Conservation (phyloP, 768 basidiomycete species). For the Tylopilus subfusipes region DNA sequence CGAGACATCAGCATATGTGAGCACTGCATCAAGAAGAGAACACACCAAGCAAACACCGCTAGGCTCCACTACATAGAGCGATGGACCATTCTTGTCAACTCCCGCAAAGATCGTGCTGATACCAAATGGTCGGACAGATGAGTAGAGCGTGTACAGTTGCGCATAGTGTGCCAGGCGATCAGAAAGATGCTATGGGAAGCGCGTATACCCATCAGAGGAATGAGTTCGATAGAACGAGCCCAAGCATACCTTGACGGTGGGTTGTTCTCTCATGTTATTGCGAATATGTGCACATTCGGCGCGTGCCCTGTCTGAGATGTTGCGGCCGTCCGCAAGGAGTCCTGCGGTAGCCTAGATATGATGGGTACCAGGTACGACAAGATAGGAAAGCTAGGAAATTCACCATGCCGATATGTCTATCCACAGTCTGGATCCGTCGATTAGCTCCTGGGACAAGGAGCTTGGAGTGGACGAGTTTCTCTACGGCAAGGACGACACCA, state of each 20-base stretch:
- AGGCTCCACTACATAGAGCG: constrained; percentile 88
- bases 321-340: constrained; percentile 88
- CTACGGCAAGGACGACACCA: constrained; percentile 93
- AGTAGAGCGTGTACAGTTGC: constrained; percentile 96
- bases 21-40: constrained; percentile 9
- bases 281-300: constrained; percentile 78
- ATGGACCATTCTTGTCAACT: constrained; percentile 84
- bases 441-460: constrained; percentile 91
- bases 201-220: not conserved
- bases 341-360: constrained; percentile 80
- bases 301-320: constrained; percentile 77
- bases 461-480: constrained; percentile 95
- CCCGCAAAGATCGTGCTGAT: constrained; percentile 89
- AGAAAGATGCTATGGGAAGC: constrained; percentile 45
- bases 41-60: constrained; percentile 87
- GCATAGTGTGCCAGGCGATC: constrained; percentile 86
- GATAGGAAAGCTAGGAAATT: constrained; percentile 12
- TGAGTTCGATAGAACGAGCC: not conserved
- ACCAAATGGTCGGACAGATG: constrained; percentile 96
- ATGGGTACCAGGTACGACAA: not conserved
- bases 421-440: constrained; percentile 88
- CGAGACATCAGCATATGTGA: not conserved
- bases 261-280: constrained; percentile 66
- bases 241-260: constrained; percentile 70
- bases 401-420: constrained; percentile 92